These are phyloP conservation scores for Arabidopsis hybrid DNA, from an alignment of 441 rosid genomes.

Conservation along the genomic window DNA sequence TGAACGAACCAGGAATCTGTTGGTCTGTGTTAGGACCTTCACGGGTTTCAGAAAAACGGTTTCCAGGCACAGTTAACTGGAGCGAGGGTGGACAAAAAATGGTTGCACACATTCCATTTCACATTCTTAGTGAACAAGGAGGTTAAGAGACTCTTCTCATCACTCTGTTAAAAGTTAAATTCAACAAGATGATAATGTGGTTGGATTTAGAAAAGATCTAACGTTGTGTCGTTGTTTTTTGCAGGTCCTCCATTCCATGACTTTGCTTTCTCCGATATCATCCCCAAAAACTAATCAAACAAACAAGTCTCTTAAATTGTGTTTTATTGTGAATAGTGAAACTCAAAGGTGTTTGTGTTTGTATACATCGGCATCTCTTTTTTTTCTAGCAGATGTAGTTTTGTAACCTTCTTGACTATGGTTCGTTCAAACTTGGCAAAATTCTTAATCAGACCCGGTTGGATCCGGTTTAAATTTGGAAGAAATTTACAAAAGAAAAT, in stretches of 20 bases:
- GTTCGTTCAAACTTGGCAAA: neutral
- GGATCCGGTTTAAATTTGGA: neutral
- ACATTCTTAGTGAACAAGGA: conserved; percentile 83
- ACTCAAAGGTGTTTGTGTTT: neutral
- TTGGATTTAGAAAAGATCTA: neutral
- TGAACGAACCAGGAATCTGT: conserved; percentile 85
- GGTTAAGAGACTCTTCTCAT: conserved; percentile 51
- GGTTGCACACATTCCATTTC: conserved; percentile 83
- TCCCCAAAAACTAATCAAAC: conserved; percentile 47
- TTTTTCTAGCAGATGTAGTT: conserved; percentile 10
- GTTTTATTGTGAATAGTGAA: conserved; percentile 30
- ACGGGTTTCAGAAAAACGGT: conserved; percentile 52
- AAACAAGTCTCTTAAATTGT: conserved; percentile 16
- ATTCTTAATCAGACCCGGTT: neutral
- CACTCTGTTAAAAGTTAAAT: conserved; percentile 10
- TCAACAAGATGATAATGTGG: neutral
- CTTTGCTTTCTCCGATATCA: conserved; percentile 72
- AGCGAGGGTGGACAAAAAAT: conserved; percentile 73
- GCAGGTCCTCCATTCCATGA: conserved; percentile 98
- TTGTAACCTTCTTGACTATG: conserved; percentile 7
- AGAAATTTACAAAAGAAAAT: neutral
- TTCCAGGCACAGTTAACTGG: conserved; percentile 87
- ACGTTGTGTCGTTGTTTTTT: conserved; percentile 4
- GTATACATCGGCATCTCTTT: conserved; percentile 8
- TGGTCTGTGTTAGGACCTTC: conserved; percentile 85